Conservation (phyloP, 2,329 filamentous ascomycete genomes). For the Cercospora zeae-maydis region DNA sequence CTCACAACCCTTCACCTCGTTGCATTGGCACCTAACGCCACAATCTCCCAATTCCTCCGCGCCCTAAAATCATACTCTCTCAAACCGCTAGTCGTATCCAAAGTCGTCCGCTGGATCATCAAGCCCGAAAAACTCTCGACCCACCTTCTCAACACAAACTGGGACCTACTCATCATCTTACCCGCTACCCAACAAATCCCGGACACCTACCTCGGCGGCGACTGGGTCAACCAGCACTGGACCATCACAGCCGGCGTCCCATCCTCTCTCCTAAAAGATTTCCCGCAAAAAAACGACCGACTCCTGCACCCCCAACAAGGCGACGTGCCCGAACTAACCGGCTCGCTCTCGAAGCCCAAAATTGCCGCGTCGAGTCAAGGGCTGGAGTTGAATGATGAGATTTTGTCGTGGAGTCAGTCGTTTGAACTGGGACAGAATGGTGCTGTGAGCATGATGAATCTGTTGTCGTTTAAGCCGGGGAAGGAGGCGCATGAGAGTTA, state of each 20-base stretch:
- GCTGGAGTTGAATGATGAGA: slow-evolving; percentile 53
- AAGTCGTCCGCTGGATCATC: slow-evolving; percentile 50
- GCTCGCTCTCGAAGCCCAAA: slow-evolving; percentile 32
- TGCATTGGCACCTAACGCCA: slow-evolving; percentile 36
- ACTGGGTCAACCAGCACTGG: slow-evolving; percentile 34
- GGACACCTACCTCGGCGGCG: slow-evolving; percentile 20
- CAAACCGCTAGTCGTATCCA: slow-evolving; percentile 44
- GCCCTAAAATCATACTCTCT: slow-evolving; percentile 36
- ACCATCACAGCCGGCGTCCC: slow-evolving; percentile 44
- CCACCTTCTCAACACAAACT: slow-evolving; percentile 43
- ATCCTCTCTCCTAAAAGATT: slow-evolving; percentile 41
- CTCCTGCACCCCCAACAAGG: slow-evolving; percentile 37
- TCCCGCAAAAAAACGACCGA: slow-evolving; percentile 37
- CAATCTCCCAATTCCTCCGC: slow-evolving; percentile 41
- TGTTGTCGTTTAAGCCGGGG: slow-evolving; percentile 55
- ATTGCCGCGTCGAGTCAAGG: slow-evolving; percentile 44
- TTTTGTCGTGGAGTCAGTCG: slow-evolving; percentile 50
- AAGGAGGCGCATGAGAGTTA: slow-evolving; percentile 52
- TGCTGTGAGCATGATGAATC: slow-evolving; percentile 62
- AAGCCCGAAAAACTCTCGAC: slow-evolving; percentile 44
- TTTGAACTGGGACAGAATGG: slow-evolving; percentile 35
- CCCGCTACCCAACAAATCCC: slow-evolving; percentile 29
- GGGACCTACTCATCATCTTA: slow-evolving; percentile 50
- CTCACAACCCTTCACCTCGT: slow-evolving; percentile 49
- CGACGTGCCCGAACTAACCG: slow-evolving; percentile 39